These are phyloP conservation scores for Elsinoe perseae DNA, from an alignment of 2,329 filamentous ascomycete species.

Conservation along the genomic window DNA sequence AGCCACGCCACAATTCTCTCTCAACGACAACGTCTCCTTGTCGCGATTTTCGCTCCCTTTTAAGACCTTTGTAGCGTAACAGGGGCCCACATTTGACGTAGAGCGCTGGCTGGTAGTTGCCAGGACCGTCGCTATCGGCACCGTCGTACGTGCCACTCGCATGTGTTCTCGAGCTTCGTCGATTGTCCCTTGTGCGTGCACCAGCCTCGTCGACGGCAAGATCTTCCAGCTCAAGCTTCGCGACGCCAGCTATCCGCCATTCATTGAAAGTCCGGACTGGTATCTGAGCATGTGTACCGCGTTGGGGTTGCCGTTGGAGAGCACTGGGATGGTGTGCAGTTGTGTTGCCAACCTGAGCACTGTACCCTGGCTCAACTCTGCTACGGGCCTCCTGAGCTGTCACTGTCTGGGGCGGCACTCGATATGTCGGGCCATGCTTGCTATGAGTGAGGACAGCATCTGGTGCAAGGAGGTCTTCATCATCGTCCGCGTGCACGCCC, in stretches of 20 bases:
- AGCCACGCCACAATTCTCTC: slow-evolving; percentile 84
- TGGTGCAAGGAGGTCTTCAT: slow-evolving; percentile 30
- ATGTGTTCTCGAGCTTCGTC: slow-evolving; percentile 25
- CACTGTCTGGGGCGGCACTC: slow-evolving; percentile 32
- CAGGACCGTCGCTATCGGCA: slow-evolving; percentile 56
- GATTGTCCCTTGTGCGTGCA: slow-evolving; percentile 6
- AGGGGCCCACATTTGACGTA: slow-evolving; percentile 87
- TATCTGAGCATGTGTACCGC: neutral
- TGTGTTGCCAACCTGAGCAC: neutral
- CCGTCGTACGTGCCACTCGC: slow-evolving; percentile 42
- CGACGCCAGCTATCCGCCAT: slow-evolving; percentile 37
- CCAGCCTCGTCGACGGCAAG: slow-evolving; percentile 34
- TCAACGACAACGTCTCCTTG: slow-evolving; percentile 38
- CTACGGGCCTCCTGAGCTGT: slow-evolving; percentile 32
- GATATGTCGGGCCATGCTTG: slow-evolving; percentile 26
- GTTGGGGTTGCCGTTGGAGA: neutral
- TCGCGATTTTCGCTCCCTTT: slow-evolving; percentile 44
- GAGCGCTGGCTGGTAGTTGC: slow-evolving; percentile 71
- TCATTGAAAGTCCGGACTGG: slow-evolving; percentile 21
- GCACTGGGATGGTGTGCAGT: neutral
- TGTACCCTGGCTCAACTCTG: slow-evolving; percentile 27
- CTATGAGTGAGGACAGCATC: slow-evolving; percentile 24
- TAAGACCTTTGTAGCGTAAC: slow-evolving; percentile 79
- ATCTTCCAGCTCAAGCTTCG: slow-evolving; percentile 36
- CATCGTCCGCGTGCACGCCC: slow-evolving; percentile 30